Evolutionary conservation across 495 filamentous ascomycete genomes (phyloP), one percentile per base, ranked within the genome.

Genomic region (Letharia columbiana): DNA sequence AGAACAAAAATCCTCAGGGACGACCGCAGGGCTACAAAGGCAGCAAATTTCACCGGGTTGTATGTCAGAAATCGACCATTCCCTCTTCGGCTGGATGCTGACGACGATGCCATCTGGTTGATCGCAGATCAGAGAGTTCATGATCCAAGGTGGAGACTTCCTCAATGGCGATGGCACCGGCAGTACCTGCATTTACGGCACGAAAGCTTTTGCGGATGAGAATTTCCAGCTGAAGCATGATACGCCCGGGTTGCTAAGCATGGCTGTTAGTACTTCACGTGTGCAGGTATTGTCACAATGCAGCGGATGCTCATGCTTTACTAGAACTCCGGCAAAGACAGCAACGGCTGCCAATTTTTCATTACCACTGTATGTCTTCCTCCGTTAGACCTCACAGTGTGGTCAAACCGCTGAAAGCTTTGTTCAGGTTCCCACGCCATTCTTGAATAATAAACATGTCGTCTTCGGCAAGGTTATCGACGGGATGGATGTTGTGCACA

Each of bases 101-200:
- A 12, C 4, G 17, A 50, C 44, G 15, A 31, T 37, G 31, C 42
- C 12, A 4, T 49, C 62, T 64, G 50, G 63, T 65, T 31, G 6
- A 10, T 35, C n/a, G 12, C 40, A 96, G 91, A 96, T 98, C 79
- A 91, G 90, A 78, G 89, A 92, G 69, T 98, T 98, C 76, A 97
- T 98, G 92, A 83, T 90, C 69, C 95, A 98, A 78, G 95, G 95
- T 44, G 94, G 95, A 61, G 95, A 98, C 76, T 98, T 98, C 77
- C 75, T 97, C 65, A 90, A 96, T 73, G 92, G 93, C 50, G 89
- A 98, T 74, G 95, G 95, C 17, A 96, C 89, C 3, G 94, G 94
- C 5, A 89, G 85, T 47, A 85, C 86, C n/a, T 88, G 83, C 62
- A 96, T 96, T 73, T 96, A 95, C 77, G 90, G 90, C 58, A 87